These are phyloP conservation scores for Cryptococcus maquisensis DNA, from an alignment of 1,284 basidiomycete species.

Conservation along the genomic window DNA sequence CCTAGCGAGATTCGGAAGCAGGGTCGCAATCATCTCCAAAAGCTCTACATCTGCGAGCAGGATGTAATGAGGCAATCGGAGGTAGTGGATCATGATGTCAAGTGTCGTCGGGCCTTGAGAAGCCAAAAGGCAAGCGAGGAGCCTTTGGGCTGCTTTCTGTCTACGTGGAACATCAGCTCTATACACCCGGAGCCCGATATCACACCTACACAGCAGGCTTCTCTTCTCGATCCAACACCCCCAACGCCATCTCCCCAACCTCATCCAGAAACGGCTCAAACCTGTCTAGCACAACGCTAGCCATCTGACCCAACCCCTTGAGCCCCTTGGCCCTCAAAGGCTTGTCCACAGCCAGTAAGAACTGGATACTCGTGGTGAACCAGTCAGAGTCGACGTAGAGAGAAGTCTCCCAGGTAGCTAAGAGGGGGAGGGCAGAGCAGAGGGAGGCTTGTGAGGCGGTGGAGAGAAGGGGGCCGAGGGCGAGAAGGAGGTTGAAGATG, in stretches of 20 bases:
- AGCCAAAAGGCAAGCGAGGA: slow-evolving; percentile 23
- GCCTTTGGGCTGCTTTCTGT: slow-evolving; percentile 21
- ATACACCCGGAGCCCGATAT: not conserved
- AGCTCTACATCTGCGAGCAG: slow-evolving; percentile 27
- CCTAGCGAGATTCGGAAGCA: slow-evolving; percentile 24
- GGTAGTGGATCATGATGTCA: slow-evolving; percentile 29
- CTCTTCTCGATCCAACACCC: slow-evolving; percentile 6
- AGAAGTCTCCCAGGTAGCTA: slow-evolving; percentile 31
- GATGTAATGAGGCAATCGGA: slow-evolving; percentile 19
- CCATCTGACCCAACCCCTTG: slow-evolving; percentile 26
- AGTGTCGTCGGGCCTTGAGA: slow-evolving; percentile 30
- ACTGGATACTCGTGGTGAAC: slow-evolving; percentile 17
- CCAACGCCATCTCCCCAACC: slow-evolving; percentile 18
- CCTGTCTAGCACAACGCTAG: slow-evolving; percentile 22
- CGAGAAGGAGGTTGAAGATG: slow-evolving; percentile 21
- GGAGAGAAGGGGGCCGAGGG: slow-evolving; percentile 9
- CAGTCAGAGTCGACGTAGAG: slow-evolving; percentile 12
- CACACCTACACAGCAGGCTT: slow-evolving; percentile 16
- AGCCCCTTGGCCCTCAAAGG: slow-evolving; percentile 7
- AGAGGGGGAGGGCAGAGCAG: slow-evolving; percentile 28
- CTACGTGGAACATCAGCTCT: slow-evolving; percentile 1
- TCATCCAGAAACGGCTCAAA: slow-evolving; percentile 27
- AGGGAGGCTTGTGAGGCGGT: slow-evolving; percentile 12
- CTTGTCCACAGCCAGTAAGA: slow-evolving; percentile 17
- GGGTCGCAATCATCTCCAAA: slow-evolving; percentile 28